Percentiles rank a stretch among this genome's conserved stretches.
Evolutionary conservation across 805 yeast genomes (phyloP).

Genomic region (Candida insectorum): DNA sequence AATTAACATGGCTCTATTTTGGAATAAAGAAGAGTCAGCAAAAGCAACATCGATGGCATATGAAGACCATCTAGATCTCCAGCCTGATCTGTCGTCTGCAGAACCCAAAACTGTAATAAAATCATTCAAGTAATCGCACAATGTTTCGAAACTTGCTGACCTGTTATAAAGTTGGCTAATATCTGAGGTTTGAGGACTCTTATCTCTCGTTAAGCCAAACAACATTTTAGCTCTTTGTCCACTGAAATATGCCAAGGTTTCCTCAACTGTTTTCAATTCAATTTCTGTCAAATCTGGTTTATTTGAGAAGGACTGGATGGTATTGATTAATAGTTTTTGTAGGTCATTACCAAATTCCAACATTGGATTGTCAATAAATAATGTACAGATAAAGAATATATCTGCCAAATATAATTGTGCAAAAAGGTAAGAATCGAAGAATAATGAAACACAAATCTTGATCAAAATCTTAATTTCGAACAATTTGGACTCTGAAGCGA

Average conservation of each 20-base stretch:
- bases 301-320: constrained; percentile 65
- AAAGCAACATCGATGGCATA: constrained; percentile 63
- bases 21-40: constrained; percentile 52
- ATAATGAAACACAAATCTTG: constrained; percentile 57
- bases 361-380: constrained; percentile 52
- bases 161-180: constrained; percentile 36
- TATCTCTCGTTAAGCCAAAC: constrained; percentile 64
- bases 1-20: constrained; percentile 63
- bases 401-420: constrained; percentile 70
- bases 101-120: constrained; percentile 50
- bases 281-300: constrained; percentile 46
- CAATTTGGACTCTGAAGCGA: constrained; percentile 50
- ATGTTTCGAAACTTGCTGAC: constrained; percentile 50
- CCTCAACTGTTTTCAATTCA: constrained; percentile 41
- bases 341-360: constrained; percentile 58
- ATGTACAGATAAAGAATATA: constrained; percentile 61
- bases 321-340: constrained; percentile 60
- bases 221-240: constrained; percentile 67
- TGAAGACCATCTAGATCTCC: constrained; percentile 66
- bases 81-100: constrained; percentile 45
- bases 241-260: constrained; percentile 44
- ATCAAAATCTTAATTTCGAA: constrained; percentile 69
- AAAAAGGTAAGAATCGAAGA: constrained; percentile 64
- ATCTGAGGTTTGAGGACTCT: constrained; percentile 35
- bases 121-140: constrained; percentile 52